Percentiles rank a stretch among this genome's conserved stretches.
Evolutionary conservation across 192 early-diverging fungal species (phyloP).

Genomic region (Cetraspora pellucida): DNA sequence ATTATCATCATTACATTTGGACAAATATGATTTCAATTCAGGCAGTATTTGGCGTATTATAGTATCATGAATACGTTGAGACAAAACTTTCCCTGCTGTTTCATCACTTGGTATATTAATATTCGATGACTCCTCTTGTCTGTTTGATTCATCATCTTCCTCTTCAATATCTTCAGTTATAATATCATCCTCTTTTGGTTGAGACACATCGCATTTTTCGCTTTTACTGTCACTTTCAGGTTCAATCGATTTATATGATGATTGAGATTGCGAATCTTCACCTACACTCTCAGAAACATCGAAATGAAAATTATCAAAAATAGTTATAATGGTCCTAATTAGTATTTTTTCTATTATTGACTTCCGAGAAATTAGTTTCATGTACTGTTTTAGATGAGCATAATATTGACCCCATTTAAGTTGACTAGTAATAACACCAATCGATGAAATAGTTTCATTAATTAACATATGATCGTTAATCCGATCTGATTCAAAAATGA

Average conservation of each 20-base stretch:
- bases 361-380: conserved; percentile 64
- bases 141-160: conserved; percentile 41
- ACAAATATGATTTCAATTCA: conserved; percentile 74
- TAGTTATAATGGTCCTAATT: conserved; percentile 74
- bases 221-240: too few species aligned
- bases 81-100: conserved; percentile 39
- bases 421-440: conserved; percentile 68
- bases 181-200: too few species aligned
- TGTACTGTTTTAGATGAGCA: conserved; percentile 69
- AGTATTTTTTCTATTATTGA: conserved; percentile 80
- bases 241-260: too few species aligned
- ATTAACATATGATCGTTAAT: conserved; percentile 73
- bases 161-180: conserved; percentile 35
- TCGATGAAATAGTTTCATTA: conserved; percentile 77
- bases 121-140: conserved; percentile 39
- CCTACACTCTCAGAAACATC: conserved; percentile 60
- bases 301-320: conserved; percentile 94
- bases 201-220: too few species aligned
- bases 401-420: conserved; percentile 90
- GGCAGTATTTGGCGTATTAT: conserved; percentile 84
- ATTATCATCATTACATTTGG: conserved; percentile 72
- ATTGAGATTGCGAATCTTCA: too few species aligned
- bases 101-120: conserved; percentile 42
- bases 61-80: conserved; percentile 67
- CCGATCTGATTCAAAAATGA: conserved; percentile 78